A percentile compares a stretch with the other conserved stretches of the same genome.
These are phyloP conservation scores for Blastobotrys muscicola DNA, from an alignment of 805 yeast genomes.

Conservation along the genomic window DNA sequence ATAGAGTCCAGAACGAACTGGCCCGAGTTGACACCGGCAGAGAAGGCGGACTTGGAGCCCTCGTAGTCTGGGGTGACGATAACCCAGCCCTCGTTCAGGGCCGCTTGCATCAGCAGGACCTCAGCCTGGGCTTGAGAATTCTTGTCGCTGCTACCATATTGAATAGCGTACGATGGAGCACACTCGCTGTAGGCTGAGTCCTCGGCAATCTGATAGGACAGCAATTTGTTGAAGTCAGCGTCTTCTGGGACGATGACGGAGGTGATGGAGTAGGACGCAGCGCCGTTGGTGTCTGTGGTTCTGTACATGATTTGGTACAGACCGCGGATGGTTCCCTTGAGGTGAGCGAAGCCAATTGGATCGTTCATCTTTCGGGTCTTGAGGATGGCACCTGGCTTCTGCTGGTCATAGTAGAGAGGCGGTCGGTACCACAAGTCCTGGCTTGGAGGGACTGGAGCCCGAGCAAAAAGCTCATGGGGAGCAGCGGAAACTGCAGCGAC, in stretches of 20 bases:
- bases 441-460: conserved; percentile 2
- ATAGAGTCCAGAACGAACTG: conserved; percentile 21
- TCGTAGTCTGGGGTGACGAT: conserved; percentile 22
- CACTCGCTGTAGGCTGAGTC: conserved; percentile 17
- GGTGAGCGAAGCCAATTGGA: not conserved
- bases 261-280: conserved; percentile 16
- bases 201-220: conserved; percentile 20
- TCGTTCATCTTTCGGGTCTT: not conserved
- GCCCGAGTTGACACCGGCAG: conserved; percentile 22
- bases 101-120: conserved; percentile 7
- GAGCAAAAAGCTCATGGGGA: too few relatives aligned
- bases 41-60: conserved; percentile 22
- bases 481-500: too few relatives aligned
- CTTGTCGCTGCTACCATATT: conserved; percentile 6
- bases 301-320: conserved; percentile 21
- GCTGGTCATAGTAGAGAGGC: conserved; percentile 3
- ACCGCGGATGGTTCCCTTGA: conserved; percentile 1
- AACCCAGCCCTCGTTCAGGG: conserved; percentile 13
- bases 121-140: conserved; percentile 5
- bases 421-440: conserved; percentile 6
- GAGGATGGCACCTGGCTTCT: conserved; percentile 1
- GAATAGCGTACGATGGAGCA: conserved; percentile 20
- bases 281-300: conserved; percentile 21
- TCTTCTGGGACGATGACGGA: conserved; percentile 13
- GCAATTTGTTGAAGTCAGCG: conserved; percentile 9